These are phyloP conservation scores for Polyplosphaeria fusca DNA, from an alignment of 495 filamentous ascomycete genomes.

Conservation along the genomic window DNA sequence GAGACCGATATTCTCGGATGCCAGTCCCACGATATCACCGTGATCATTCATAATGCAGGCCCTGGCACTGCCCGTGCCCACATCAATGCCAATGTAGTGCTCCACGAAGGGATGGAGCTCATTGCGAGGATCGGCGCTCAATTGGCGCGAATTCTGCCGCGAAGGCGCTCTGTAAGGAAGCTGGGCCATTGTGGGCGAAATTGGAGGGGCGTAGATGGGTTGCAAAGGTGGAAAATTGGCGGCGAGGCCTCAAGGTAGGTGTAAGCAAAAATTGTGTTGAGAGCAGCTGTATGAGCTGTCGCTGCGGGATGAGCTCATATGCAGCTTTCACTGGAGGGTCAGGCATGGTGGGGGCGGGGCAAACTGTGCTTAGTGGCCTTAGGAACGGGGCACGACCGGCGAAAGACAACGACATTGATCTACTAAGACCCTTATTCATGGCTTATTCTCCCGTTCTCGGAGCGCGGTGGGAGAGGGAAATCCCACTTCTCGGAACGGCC, in stretches of 20 bases:
- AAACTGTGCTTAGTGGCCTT: too few species aligned
- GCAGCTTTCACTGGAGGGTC: slow-evolving; percentile 3
- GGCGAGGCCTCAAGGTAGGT: not conserved
- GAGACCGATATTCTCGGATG: slow-evolving; percentile 84
- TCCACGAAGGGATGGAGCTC: slow-evolving; percentile 54
- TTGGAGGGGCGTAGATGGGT: not conserved
- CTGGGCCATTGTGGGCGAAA: slow-evolving; percentile 13
- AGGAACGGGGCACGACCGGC: too few species aligned
- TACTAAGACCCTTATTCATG: too few species aligned
- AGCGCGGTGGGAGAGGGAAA: too few species aligned
- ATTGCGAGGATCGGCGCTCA: slow-evolving; percentile 55
- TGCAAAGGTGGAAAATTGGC: not conserved
- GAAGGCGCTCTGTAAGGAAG: slow-evolving; percentile 39
- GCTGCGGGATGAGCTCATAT: slow-evolving; percentile 24
- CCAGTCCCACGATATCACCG: slow-evolving; percentile 88
- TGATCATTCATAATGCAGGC: slow-evolving; percentile 89
- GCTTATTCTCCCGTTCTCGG: too few species aligned
- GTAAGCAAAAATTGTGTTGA: slow-evolving; percentile 12
- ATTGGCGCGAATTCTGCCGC: slow-evolving; percentile 49
- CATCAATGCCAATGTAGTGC: slow-evolving; percentile 89
- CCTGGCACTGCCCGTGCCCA: slow-evolving; percentile 90
- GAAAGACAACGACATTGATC: too few species aligned
- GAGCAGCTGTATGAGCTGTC: slow-evolving; percentile 7
- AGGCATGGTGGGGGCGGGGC: slow-evolving; percentile 17
- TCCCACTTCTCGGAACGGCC: too few species aligned